Conservation (phyloP, 2,329 filamentous ascomycete genomes). For the Thelonectria discophora region DNA sequence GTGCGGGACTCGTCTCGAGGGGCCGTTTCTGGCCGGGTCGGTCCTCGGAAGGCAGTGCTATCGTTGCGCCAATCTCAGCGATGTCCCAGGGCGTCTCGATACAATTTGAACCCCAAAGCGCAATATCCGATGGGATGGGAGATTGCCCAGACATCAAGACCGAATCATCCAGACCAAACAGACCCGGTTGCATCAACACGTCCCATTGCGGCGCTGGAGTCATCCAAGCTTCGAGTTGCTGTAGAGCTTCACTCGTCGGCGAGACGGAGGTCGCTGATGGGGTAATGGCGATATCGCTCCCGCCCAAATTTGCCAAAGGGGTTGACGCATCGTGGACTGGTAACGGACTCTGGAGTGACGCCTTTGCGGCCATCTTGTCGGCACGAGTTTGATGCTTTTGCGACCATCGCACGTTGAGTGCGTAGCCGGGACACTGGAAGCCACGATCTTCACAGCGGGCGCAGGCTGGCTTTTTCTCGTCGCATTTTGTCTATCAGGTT, state of each 20-base stretch:
- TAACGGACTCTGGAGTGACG: neutral
- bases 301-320: neutral
- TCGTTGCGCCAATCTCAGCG: neutral
- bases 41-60: neutral
- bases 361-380: neutral
- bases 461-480: conserved; percentile 33
- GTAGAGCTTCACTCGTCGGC: neutral
- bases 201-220: conserved; percentile 12
- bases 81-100: neutral
- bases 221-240: conserved; percentile 8
- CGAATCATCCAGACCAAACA: conserved; percentile 7
- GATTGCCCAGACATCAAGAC: neutral
- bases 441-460: conserved; percentile 33
- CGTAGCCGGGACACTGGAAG: conserved; percentile 35
- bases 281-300: neutral
- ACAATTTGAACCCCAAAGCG: neutral
- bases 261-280: neutral
- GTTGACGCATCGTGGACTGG: neutral
- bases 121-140: neutral
- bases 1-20: neutral
- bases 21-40: conserved; percentile 3
- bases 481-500: conserved; percentile 32
- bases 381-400: conserved; percentile 29
- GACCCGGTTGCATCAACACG: conserved; percentile 10
- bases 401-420: conserved; percentile 37